These are phyloP conservation scores for Fusarium phyllophilum DNA, from an alignment of 2,329 filamentous ascomycete species.

Conservation along the genomic window DNA sequence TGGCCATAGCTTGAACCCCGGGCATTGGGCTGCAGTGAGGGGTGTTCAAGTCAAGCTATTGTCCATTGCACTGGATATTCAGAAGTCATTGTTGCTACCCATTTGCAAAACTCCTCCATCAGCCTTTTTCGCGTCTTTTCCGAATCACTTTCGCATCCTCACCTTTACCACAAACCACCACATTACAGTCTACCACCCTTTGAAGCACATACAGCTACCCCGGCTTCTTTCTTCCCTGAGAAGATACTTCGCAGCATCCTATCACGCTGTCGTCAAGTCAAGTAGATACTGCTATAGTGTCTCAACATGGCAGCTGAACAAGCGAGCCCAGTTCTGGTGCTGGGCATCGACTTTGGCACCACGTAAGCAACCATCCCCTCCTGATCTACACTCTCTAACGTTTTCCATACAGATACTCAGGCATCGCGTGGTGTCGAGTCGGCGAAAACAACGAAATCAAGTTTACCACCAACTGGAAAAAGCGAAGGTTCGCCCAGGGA, in stretches of 20 bases:
- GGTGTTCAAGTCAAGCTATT: neutral
- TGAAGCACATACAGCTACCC: neutral
- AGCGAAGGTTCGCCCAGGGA: conserved; percentile 23
- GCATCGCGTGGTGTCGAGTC: conserved; percentile 52
- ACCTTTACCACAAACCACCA: neutral
- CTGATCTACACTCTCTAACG: neutral
- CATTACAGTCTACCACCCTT: neutral
- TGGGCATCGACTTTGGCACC: conserved; percentile 31
- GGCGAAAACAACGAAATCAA: conserved; percentile 40
- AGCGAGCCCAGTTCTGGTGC: conserved; percentile 1
- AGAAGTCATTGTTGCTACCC: neutral
- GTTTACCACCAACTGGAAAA: conserved; percentile 48
- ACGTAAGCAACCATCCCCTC: conserved; percentile 1
- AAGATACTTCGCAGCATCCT: neutral
- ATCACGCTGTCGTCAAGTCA: neutral
- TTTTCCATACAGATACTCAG: conserved; percentile 49
- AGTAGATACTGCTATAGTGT: neutral
- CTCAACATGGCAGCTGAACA: neutral
- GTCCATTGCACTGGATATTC: neutral
- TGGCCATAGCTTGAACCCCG: neutral
- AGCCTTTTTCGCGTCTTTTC: neutral
- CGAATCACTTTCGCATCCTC: neutral
- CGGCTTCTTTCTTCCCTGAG: neutral
- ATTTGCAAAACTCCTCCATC: too few species aligned
- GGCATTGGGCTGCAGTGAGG: neutral